These are phyloP conservation scores for Schizosaccharomyces versatilis DNA, from an alignment of 1,139 yeast species.

Conservation along the genomic window DNA sequence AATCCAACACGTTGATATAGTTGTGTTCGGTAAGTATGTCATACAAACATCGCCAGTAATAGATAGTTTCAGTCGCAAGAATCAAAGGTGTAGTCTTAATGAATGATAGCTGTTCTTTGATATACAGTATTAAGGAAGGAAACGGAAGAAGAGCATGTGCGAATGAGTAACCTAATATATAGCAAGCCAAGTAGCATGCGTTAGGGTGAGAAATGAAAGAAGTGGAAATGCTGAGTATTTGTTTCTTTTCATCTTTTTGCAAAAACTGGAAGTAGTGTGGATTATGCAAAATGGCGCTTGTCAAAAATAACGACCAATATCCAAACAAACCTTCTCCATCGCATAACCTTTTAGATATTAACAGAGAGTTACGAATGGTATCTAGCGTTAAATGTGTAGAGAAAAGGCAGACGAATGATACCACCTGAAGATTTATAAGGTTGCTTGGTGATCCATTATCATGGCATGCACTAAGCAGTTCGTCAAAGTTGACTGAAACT, in stretches of 20 bases:
- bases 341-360: too few relatives aligned
- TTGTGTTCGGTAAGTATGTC: not conserved
- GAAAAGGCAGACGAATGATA: too few relatives aligned
- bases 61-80: not conserved
- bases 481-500: too few relatives aligned
- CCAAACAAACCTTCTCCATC: not conserved
- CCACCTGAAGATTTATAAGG: too few relatives aligned
- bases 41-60: not conserved
- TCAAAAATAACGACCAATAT: not conserved
- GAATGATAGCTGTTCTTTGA: not conserved
- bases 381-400: too few relatives aligned
- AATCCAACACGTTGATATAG: not conserved
- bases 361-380: too few relatives aligned
- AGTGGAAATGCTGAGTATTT: not conserved
- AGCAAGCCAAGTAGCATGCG: not conserved
- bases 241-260: not conserved
- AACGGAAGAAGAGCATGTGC: not conserved
- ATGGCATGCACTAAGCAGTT: too few relatives aligned
- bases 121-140: not conserved
- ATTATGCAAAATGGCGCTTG: not conserved
- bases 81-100: not conserved
- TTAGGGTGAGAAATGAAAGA: not conserved
- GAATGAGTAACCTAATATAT: not conserved
- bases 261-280: not conserved
- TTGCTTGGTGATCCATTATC: too few relatives aligned